Conservation (phyloP, 305 asterid species). For the Vinca major region DNA sequence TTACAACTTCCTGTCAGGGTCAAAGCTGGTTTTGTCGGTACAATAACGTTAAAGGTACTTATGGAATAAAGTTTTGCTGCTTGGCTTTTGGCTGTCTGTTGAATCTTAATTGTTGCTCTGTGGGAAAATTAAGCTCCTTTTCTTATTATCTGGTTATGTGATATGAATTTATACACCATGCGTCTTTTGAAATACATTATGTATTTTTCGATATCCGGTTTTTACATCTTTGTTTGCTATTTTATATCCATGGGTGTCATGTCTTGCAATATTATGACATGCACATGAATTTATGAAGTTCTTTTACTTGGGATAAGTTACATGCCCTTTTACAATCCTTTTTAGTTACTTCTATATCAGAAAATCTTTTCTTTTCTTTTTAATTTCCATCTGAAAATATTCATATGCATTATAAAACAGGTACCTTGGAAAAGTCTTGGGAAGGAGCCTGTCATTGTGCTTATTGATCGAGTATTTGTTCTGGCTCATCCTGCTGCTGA, state of each 20-base stretch:
- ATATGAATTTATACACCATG: neutral
- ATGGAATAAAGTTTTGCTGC: constrained; percentile 7
- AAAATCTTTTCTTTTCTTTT: constrained; percentile 1
- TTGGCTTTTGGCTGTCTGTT: neutral
- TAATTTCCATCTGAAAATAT: constrained; percentile 16
- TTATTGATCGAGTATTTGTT: constrained; percentile 83
- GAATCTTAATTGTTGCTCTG: neutral
- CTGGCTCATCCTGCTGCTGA: constrained; percentile 78
- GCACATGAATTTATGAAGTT: neutral
- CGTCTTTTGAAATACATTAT: neutral
- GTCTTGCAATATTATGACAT: neutral
- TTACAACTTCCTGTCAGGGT: constrained; percentile 88
- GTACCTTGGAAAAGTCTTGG: constrained; percentile 99
- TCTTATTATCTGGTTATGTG: neutral
- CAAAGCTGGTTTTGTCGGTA: constrained; percentile 91
- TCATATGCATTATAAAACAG: constrained; percentile 22
- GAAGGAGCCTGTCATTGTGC: constrained; percentile 98
- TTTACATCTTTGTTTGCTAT: neutral
- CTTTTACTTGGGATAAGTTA: neutral
- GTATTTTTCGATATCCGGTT: neutral
- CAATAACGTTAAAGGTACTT: constrained; percentile 84
- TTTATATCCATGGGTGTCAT: neutral
- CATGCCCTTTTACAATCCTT: neutral
- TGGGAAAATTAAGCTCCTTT: neutral
- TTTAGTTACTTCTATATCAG: neutral